A percentile compares a stretch with the other conserved stretches of the same genome.
Evolutionary conservation across 768 basidiomycete genomes (phyloP).

Genomic region (Tulasnella sp.): DNA sequence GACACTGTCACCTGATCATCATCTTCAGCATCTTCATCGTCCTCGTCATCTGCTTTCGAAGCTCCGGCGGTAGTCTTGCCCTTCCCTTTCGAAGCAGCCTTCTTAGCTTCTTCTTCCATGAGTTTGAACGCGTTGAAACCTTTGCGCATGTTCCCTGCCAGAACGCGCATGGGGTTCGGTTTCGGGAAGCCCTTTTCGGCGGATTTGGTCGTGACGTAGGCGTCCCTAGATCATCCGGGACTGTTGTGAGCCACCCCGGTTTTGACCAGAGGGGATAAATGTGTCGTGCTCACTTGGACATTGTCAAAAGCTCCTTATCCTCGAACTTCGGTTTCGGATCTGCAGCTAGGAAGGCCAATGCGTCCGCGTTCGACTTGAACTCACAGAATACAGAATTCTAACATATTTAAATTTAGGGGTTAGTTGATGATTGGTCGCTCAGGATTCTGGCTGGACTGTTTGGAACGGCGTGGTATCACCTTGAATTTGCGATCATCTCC

Average conservation of each 20-base stretch:
- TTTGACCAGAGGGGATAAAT: neutral
- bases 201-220: conserved; percentile 5
- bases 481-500: conserved; percentile 68
- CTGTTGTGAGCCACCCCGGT: neutral
- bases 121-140: conserved; percentile 78
- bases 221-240: conserved; percentile 14
- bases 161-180: conserved; percentile 46
- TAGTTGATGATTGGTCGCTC: neutral
- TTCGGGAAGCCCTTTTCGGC: conserved; percentile 54
- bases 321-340: conserved; percentile 77
- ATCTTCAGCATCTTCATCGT: conserved; percentile 33
- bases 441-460: neutral
- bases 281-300: conserved; percentile 61
- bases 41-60: conserved; percentile 13
- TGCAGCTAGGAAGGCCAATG: conserved; percentile 64
- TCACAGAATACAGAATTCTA: conserved; percentile 91
- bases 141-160: conserved; percentile 29
- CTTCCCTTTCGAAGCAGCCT: neutral
- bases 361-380: conserved; percentile 59
- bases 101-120: conserved; percentile 28
- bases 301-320: conserved; percentile 62
- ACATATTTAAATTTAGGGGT: neutral
- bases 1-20: neutral
- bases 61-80: conserved; percentile 27
- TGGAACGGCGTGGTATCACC: too few species aligned